Conservation (phyloP, 441 rosid genomes). For the Iberis amara region DNA sequence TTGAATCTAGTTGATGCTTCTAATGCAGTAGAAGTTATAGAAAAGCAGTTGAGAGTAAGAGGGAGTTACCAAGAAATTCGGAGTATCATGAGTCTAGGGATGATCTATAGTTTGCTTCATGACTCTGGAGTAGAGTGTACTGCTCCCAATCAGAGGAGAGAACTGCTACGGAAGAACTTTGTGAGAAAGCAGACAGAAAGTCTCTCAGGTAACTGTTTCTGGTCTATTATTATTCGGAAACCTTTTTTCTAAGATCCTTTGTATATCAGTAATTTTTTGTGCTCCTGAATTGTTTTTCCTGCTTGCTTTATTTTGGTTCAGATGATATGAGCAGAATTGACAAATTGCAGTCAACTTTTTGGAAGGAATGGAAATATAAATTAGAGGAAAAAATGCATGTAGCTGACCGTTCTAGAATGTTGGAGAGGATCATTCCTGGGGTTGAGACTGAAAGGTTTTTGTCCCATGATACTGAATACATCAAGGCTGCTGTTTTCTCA, state of each 20-base stretch:
- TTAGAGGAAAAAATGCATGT: slow-evolving; percentile 75
- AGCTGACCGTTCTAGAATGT: slow-evolving; percentile 75
- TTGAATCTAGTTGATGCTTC: slow-evolving; percentile 86
- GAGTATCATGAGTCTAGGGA: slow-evolving; percentile 90
- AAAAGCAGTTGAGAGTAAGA: slow-evolving; percentile 81
- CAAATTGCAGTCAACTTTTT: slow-evolving; percentile 78
- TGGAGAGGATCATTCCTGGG: slow-evolving; percentile 86
- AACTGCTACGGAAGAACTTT: slow-evolving; percentile 59
- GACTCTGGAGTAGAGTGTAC: slow-evolving; percentile 77
- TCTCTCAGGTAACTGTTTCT: slow-evolving; percentile 53
- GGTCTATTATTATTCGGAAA: slow-evolving; percentile 8
- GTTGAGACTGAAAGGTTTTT: slow-evolving; percentile 80
- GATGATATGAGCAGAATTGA: slow-evolving; percentile 79
- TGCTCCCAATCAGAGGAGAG: slow-evolving; percentile 70
- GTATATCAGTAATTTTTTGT: slow-evolving; percentile 11
- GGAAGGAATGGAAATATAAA: slow-evolving; percentile 96
- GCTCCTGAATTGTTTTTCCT: slow-evolving; percentile 9
- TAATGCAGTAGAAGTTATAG: slow-evolving; percentile 87
- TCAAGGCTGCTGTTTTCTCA: slow-evolving; percentile 51
- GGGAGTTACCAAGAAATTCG: slow-evolving; percentile 72
- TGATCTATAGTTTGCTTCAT: slow-evolving; percentile 79
- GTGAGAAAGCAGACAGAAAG: slow-evolving; percentile 60
- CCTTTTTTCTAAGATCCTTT: not conserved
- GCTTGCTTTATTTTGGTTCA: slow-evolving; percentile 32
- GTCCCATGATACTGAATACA: slow-evolving; percentile 66